Evolutionary conservation across 2,329 filamentous ascomycete species (phyloP).

Genomic region (Xylariaceae sp.): DNA sequence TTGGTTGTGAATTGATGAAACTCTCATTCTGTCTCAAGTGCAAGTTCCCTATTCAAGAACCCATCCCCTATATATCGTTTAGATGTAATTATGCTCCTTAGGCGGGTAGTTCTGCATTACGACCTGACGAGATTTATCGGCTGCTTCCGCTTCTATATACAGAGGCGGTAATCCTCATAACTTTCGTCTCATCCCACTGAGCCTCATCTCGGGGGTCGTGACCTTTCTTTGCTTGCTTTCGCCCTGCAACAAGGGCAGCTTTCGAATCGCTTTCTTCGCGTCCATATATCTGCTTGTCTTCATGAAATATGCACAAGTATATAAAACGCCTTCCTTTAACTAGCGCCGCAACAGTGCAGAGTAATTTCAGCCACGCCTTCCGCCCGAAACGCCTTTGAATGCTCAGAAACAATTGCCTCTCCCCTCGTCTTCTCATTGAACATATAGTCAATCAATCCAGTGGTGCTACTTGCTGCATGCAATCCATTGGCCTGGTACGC

Average conservation of each 20-base stretch:
- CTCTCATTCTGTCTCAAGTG: too few species aligned
- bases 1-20: too few species aligned
- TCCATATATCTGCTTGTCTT: not conserved
- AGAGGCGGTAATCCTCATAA: slow-evolving; percentile 12
- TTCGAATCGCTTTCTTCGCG: slow-evolving; percentile 2
- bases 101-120: slow-evolving; percentile 5
- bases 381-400: slow-evolving; percentile 20
- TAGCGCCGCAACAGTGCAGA: slow-evolving; percentile 27
- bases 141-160: slow-evolving; percentile 20
- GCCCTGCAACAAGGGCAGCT: not conserved
- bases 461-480: too few species aligned
- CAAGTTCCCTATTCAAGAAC: too few species aligned
- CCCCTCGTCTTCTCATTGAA: too few species aligned
- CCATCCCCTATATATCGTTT: not conserved
- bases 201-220: not conserved
- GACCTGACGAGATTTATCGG: slow-evolving; percentile 1
- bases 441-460: too few species aligned
- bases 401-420: slow-evolving; percentile 9
- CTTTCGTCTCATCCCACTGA: slow-evolving; percentile 7
- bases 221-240: too few species aligned
- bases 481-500: too few species aligned
- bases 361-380: slow-evolving; percentile 19
- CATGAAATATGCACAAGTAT: slow-evolving; percentile 14
- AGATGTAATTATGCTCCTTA: not conserved
- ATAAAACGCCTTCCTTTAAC: slow-evolving; percentile 27